phyloP scores from a whole-genome alignment of 2,329 filamentous ascomycete genomes.

The Plenodomus lindquistii region DNA sequence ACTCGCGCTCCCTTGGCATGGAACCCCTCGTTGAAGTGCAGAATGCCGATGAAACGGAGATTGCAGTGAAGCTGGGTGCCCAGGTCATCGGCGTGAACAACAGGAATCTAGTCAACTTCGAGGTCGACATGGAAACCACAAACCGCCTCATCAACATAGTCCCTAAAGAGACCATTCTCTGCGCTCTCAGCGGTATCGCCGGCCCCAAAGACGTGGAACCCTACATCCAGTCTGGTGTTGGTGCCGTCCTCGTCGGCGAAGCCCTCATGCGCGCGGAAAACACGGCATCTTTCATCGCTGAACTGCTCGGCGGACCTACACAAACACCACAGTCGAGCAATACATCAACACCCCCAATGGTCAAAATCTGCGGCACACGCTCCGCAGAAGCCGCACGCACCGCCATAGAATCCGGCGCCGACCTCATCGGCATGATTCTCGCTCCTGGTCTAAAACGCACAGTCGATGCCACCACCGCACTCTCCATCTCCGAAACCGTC shows the following conservation, averaged over 20 bases:
- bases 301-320: constrained; percentile 69
- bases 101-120: constrained; percentile 92
- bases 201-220: constrained; percentile 84
- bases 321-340: constrained; percentile 27
- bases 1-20: constrained; percentile 90
- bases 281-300: constrained; percentile 78
- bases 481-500: constrained; percentile 78
- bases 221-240: constrained; percentile 86
- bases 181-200: constrained; percentile 91
- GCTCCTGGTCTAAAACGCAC: constrained; percentile 80
- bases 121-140: constrained; percentile 92
- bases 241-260: constrained; percentile 91
- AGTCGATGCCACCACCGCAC: constrained; percentile 76
- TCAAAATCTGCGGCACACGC: constrained; percentile 95
- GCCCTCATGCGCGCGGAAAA: constrained; percentile 91
- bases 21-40: constrained; percentile 97
- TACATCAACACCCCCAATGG: constrained; percentile 53
- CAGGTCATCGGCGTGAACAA: constrained; percentile 98
- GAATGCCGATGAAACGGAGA: constrained; percentile 88
- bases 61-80: constrained; percentile 81
- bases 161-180: constrained; percentile 82
- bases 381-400: constrained; percentile 77
- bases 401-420: constrained; percentile 84
- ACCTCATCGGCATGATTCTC: constrained; percentile 90
- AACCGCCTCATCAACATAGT: constrained; percentile 86